Evolutionary conservation across 2,329 filamentous ascomycete genomes (phyloP), one percentile per base, ranked within the genome.

Genomic region (Colletotrichum horii): DNA sequence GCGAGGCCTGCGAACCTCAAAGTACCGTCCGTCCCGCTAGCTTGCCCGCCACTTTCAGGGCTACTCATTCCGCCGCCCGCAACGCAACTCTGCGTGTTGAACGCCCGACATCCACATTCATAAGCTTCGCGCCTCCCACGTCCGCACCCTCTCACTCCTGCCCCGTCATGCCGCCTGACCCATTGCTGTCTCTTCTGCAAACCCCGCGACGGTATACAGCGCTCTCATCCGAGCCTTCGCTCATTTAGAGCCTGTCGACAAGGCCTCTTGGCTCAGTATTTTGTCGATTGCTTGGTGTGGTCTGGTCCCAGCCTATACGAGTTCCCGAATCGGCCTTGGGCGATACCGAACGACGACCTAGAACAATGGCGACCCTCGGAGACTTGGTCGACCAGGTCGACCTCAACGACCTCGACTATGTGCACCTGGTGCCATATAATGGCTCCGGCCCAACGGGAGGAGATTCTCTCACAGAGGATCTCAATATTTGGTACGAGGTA

Each of bases 401-500:
- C 78, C 84, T 87, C 77, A 84, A 88, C 79, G 79, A 80, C 56
- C 81, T 87, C 72, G 82, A 87, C 80, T 90, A 89, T 79, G 80
- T 87, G 66, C 78, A 82, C 77, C 85, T 88, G 77, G 83, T 90
- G 52, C 86, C 89, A 26, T 94, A 93, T 85, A 95, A 95, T 86
- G 91, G 90, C 81, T 92, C 92, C 22, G 86, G 86, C 43, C 83
- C 87, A 26, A 92, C 90, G 9, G 94, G 94, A 78, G 94, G 94
- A 75, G 88, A 96, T 83, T 92, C 94, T 30, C 85, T 92, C 75
- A 87, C 87, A 2, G 86, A 94, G 78, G 88, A 96, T 82, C 88
- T 96, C 79, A 96, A 96, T 84, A 89, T 95, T 77, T 96, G 91
- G 88, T 96, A 96, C 82, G 89, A 94, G 86, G 92, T 93, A 85